A percentile compares a stretch with the other conserved stretches of the same genome.
Conservation (phyloP, 2,329 filamentous ascomycete genomes). For the Rhynchosporium graminicola region DNA sequence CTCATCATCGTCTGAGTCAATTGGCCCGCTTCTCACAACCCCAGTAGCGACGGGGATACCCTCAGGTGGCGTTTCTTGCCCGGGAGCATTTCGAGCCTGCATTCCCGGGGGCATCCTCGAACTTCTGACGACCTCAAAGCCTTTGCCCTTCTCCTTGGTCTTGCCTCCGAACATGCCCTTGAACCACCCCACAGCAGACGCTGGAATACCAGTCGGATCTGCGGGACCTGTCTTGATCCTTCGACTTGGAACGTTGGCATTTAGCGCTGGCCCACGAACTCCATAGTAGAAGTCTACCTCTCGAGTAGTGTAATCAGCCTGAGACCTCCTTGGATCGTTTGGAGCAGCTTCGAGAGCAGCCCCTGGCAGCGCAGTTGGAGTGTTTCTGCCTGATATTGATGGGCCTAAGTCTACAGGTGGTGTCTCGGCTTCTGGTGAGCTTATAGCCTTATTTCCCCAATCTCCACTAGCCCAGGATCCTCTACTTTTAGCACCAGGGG, state of each 20-base stretch:
- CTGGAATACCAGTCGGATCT: constrained; percentile 88
- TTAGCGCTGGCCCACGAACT: constrained; percentile 83
- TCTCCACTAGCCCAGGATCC: constrained; percentile 50
- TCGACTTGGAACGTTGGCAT: constrained; percentile 76
- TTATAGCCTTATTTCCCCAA: constrained; percentile 45
- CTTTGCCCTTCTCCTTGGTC: constrained; percentile 92
- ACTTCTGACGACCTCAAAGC: constrained; percentile 94
- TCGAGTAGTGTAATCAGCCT: constrained; percentile 84
- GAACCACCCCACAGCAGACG: constrained; percentile 88
- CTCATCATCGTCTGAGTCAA: constrained; percentile 61
- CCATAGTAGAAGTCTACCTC: constrained; percentile 98
- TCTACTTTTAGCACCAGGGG: constrained; percentile 45
- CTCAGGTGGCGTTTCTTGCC: constrained; percentile 66
- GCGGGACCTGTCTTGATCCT: constrained; percentile 92
- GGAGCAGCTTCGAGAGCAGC: constrained; percentile 30
- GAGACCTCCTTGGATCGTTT: constrained; percentile 42
- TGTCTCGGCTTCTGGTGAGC: constrained; percentile 36
- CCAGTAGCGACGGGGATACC: constrained; percentile 60
- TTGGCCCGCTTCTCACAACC: constrained; percentile 52
- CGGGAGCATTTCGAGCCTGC: constrained; percentile 54
- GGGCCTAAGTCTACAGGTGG: constrained; percentile 45
- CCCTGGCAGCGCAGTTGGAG: constrained; percentile 48
- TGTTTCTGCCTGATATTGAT: constrained; percentile 47
- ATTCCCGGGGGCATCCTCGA: constrained; percentile 81
- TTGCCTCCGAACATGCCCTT: constrained; percentile 77